Evolutionary conservation across 2,329 filamentous ascomycete species (phyloP), one percentile per base, ranked within the genome.

Genomic region (Corynespora cassiicola): DNA sequence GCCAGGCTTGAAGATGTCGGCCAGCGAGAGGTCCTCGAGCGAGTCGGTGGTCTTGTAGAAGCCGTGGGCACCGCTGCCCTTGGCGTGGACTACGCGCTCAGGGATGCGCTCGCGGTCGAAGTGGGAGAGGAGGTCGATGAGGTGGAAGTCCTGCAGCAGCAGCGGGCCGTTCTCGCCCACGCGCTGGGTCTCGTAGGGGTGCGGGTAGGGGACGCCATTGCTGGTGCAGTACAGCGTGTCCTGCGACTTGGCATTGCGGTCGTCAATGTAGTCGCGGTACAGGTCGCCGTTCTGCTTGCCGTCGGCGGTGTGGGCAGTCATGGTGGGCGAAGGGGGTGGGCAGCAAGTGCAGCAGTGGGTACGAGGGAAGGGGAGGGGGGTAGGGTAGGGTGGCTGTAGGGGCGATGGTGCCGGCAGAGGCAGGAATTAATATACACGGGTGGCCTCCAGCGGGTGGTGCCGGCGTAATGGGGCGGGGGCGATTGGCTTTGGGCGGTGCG

Each of bases 101-200:
- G 73, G 74, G 27, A 76, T 76, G 11, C 74, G 65, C 54, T 76
- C 74, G 18, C 74, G 70, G 52, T 77, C 74, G 55, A 77, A 77
- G 47, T 77, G 74, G 10, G 73, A 75, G 23, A 77, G 63, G 14
- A 76, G 61, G 36, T 77, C 74, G 47, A 77, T 64, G 30, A 76
- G 58, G 52, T 77, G 74, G 61, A 74, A 74, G 47, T 77, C 74
- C 36, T 81, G 71, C 50, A 82, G 65, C 1, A 84, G 73, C 1
- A 84, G 70, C 19, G 80, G 80, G 0, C 81, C 81, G 27, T 78
- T 80, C 51, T 80, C 76, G 49, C 79, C 79, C 4, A 69, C 75
- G 18, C 79, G 68, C 63, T 83, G 79, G 0, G 74, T 57, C 53
- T 80, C 79, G 51, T 83, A 82, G 1, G 79, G 78, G 48, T 84